Conservation (phyloP, 345 rosid genomes). For the Cardamine resedifolia region DNA sequence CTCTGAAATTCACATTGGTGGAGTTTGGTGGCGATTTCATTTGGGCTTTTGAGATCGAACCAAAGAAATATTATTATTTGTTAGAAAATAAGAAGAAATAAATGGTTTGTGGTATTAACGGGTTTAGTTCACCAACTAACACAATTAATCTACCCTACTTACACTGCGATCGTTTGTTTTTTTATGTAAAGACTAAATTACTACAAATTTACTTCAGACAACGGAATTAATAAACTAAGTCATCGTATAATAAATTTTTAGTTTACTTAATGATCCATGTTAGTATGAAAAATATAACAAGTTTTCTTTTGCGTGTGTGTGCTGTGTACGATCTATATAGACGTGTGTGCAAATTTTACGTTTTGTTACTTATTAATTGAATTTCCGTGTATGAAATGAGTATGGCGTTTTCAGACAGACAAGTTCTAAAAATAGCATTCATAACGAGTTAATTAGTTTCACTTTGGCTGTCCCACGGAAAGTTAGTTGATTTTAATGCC, state of each 20-base stretch:
- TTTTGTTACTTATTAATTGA: not conserved
- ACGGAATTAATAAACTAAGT: not conserved
- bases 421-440: conserved; percentile 2
- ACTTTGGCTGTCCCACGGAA: conserved; percentile 25
- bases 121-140: conserved; percentile 37
- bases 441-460: conserved; percentile 6
- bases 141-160: conserved; percentile 17
- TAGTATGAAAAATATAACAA: not conserved
- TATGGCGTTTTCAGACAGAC: not conserved
- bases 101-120: conserved; percentile 19
- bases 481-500: conserved; percentile 22
- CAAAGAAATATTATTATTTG: not conserved
- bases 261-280: no score
- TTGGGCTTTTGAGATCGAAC: conserved; percentile 11
- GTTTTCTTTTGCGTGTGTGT: not conserved
- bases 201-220: conserved; percentile 10
- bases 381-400: not conserved
- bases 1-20: conserved; percentile 34
- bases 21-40: conserved; percentile 33
- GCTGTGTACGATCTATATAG: not conserved
- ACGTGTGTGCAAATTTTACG: not conserved
- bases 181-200: not conserved
- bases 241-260: no score
- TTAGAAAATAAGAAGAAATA: not conserved
- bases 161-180: conserved; percentile 13